These are phyloP conservation scores for Pythium coloratum DNA, from an alignment of 352 stramenopile species.

Conservation along the genomic window DNA sequence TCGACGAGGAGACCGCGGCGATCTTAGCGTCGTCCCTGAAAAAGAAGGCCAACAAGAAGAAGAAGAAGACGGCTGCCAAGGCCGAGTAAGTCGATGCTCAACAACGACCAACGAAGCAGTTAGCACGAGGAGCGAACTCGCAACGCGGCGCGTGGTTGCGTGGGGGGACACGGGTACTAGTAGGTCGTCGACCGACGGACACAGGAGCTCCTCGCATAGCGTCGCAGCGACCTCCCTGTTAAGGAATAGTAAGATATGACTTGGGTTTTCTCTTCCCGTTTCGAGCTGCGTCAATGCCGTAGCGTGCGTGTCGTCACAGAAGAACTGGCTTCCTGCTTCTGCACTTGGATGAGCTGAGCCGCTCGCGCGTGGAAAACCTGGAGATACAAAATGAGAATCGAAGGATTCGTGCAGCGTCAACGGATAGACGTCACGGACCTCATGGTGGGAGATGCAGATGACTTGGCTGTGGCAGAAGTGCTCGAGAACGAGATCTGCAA, in stretches of 20 bases:
- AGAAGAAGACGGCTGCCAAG: slow-evolving; percentile 71
- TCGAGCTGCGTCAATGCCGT: background rate
- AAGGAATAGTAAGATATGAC: slow-evolving; percentile 37
- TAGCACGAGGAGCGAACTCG: background rate
- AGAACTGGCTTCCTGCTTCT: slow-evolving; percentile 25
- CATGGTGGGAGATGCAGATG: slow-evolving; percentile 48
- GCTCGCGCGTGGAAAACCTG: slow-evolving; percentile 30
- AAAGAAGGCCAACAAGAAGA: slow-evolving; percentile 98
- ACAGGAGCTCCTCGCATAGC: background rate
- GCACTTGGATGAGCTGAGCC: slow-evolving; percentile 34
- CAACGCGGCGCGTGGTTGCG: background rate
- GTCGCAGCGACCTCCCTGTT: slow-evolving; percentile 2
- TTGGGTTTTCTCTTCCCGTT: slow-evolving; percentile 19
- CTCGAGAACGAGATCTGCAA: slow-evolving; percentile 29
- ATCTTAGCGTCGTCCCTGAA: slow-evolving; percentile 91
- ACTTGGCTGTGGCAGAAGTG: slow-evolving; percentile 41
- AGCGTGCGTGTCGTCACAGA: slow-evolving; percentile 10
- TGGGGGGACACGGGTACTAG: background rate
- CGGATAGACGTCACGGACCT: slow-evolving; percentile 13
- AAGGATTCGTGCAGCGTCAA: background rate
- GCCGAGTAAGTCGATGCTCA: slow-evolving; percentile 25
- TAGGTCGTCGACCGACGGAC: background rate
- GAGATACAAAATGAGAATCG: background rate
- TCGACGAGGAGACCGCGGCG: slow-evolving; percentile 91
- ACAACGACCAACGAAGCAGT: background rate